These are phyloP conservation scores for Fusarium sp. DNA, from an alignment of 2,329 filamentous ascomycete genomes.

Conservation along the genomic window DNA sequence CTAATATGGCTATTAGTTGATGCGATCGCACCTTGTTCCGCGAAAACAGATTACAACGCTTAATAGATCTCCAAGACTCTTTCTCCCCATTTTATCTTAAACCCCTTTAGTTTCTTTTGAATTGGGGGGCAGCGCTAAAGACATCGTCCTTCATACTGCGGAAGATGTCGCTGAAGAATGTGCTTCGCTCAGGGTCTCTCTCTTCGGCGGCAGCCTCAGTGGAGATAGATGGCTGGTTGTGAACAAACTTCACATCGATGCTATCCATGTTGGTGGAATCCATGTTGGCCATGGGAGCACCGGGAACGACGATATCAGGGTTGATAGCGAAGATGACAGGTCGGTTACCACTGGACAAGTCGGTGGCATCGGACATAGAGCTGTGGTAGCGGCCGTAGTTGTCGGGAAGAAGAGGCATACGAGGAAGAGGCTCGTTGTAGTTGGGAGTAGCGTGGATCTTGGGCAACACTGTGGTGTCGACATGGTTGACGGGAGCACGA, in stretches of 20 bases:
- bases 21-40: constrained; percentile 15
- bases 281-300: constrained; percentile 66
- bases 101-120: constrained; percentile 23
- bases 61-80: constrained; percentile 30
- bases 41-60: constrained; percentile 43
- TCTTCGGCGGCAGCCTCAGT: constrained; percentile 46
- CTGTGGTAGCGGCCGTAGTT: constrained; percentile 61
- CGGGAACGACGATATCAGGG: constrained; percentile 64
- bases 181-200: constrained; percentile 44
- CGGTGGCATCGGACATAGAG: constrained; percentile 57
- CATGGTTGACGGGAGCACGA: constrained; percentile 53
- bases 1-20: constrained; percentile 33
- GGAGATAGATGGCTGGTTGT: constrained; percentile 48
- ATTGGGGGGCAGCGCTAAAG: constrained; percentile 36
- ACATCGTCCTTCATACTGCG: constrained; percentile 67
- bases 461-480: constrained; percentile 68
- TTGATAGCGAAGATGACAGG: constrained; percentile 66
- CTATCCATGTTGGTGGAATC: constrained; percentile 69
- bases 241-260: constrained; percentile 65
- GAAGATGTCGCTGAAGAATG: constrained; percentile 68
- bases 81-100: constrained; percentile 4
- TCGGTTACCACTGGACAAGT: constrained; percentile 58
- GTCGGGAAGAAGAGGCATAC: constrained; percentile 71
- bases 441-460: constrained; percentile 51
- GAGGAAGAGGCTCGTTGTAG: constrained; percentile 56